Conservation (phyloP, 106 monocot species). For the Platanthera guangdongensis region DNA sequence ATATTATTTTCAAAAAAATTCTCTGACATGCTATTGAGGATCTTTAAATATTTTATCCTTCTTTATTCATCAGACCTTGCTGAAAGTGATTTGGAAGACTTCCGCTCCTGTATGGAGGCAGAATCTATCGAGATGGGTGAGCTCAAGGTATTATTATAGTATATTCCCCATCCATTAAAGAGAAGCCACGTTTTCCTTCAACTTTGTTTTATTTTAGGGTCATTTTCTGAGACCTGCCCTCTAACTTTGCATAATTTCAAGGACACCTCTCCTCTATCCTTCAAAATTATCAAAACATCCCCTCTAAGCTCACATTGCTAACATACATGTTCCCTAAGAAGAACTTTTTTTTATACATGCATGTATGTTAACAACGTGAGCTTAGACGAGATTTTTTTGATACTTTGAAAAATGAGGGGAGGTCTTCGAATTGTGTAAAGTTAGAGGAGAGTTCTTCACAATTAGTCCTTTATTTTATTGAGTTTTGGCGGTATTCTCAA, state of each 20-base stretch:
- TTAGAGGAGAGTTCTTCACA: too few relatives aligned
- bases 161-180: not conserved
- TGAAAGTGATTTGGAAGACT: conserved; percentile 45
- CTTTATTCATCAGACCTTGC: conserved; percentile 33
- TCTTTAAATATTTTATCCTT: conserved; percentile 9
- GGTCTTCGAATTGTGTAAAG: too few relatives aligned
- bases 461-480: too few relatives aligned
- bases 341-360: not conserved
- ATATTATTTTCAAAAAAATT: not conserved
- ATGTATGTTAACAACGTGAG: too few relatives aligned
- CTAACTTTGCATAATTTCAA: too few relatives aligned
- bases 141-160: conserved; percentile 27
- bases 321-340: not conserved
- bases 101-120: conserved; percentile 25
- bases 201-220: not conserved
- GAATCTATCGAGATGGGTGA: conserved; percentile 15
- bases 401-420: too few relatives aligned
- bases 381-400: too few relatives aligned
- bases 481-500: not conserved
- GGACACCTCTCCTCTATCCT: too few relatives aligned
- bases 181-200: not conserved
- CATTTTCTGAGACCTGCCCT: too few relatives aligned
- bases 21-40: not conserved
- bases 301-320: not conserved
- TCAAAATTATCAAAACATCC: not conserved